Evolutionary conservation across 345 rosid species (phyloP).

Genomic region (Camelina hispida): DNA sequence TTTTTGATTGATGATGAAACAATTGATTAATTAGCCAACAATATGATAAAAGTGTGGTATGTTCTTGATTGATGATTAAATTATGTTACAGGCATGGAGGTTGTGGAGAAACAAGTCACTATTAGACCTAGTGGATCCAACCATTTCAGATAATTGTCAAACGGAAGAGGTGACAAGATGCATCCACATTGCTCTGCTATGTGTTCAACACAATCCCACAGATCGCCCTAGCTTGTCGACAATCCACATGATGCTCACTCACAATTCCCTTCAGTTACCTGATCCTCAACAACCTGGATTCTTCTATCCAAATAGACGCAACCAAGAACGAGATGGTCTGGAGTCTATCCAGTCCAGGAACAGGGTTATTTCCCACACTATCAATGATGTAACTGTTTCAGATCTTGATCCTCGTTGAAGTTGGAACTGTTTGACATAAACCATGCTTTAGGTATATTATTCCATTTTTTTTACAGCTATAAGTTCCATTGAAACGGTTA

Average conservation of each 20-base stretch:
- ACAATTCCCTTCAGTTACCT: conserved; percentile 3
- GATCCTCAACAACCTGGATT: conserved; percentile 24
- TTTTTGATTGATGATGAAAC: not conserved
- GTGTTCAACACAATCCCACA: conserved; percentile 30
- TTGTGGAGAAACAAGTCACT: conserved; percentile 20
- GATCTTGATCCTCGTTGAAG: conserved; percentile 8
- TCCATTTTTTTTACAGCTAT: too few species aligned
- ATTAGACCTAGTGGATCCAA: conserved; percentile 30
- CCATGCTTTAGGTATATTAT: too few species aligned
- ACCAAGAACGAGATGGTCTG: not conserved
- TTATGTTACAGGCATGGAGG: not conserved
- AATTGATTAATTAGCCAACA: not conserved
- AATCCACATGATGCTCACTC: conserved; percentile 23
- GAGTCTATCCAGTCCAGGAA: not conserved
- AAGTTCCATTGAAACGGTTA: too few species aligned
- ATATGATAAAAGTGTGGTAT: not conserved
- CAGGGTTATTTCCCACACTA: not conserved
- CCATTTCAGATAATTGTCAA: conserved; percentile 7
- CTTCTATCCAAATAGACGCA: not conserved
- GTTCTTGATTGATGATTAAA: not conserved
- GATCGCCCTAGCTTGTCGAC: conserved; percentile 31
- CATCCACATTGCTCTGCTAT: conserved; percentile 35
- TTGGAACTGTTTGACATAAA: too few species aligned
- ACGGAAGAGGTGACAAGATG: conserved; percentile 30
- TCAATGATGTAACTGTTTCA: conserved; percentile 12